Conservation (phyloP, 2,329 filamentous ascomycete species). For the Talaromyces sp. region DNA sequence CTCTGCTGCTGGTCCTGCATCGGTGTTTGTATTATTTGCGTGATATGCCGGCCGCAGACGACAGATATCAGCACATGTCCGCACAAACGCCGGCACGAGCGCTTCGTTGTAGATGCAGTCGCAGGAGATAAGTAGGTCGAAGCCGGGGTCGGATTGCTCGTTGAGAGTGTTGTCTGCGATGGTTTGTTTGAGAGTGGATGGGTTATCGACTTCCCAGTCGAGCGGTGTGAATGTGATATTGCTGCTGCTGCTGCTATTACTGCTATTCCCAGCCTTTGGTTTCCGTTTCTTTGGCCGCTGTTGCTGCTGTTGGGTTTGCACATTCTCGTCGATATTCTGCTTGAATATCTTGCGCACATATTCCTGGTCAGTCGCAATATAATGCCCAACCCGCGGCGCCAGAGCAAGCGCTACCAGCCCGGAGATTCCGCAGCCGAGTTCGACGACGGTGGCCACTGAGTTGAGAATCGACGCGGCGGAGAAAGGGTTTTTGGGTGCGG, state of each 20-base stretch:
- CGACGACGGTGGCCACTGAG: constrained; percentile 57
- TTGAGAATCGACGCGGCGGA: constrained; percentile 49
- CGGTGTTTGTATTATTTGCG: constrained; percentile 7
- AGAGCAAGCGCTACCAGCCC: constrained; percentile 69
- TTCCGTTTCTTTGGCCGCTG: not conserved
- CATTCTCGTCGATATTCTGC: constrained; percentile 60
- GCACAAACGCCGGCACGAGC: constrained; percentile 73
- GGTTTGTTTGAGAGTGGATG: constrained; percentile 26
- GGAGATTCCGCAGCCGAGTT: constrained; percentile 84
- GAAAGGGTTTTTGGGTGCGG: constrained; percentile 48
- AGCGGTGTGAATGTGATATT: constrained; percentile 55
- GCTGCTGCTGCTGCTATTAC: constrained; percentile 8
- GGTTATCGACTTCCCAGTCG: constrained; percentile 70
- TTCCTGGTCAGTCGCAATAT: constrained; percentile 79
- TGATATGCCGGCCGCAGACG: constrained; percentile 43
- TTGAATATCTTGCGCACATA: constrained; percentile 76
- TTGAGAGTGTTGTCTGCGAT: constrained; percentile 18
- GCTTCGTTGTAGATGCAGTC: constrained; percentile 96
- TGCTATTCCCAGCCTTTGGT: not conserved
- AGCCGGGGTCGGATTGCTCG: constrained; percentile 33
- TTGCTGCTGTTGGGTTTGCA: not conserved
- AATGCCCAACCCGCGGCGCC: constrained; percentile 54
- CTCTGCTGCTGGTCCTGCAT: not conserved
- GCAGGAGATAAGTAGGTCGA: constrained; percentile 74
- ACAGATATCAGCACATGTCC: constrained; percentile 72